Percentiles rank a stretch among this genome's conserved stretches.
These are phyloP conservation scores for Tagetes erecta DNA, from an alignment of 129 eudicot genomes.

Conservation along the genomic window DNA sequence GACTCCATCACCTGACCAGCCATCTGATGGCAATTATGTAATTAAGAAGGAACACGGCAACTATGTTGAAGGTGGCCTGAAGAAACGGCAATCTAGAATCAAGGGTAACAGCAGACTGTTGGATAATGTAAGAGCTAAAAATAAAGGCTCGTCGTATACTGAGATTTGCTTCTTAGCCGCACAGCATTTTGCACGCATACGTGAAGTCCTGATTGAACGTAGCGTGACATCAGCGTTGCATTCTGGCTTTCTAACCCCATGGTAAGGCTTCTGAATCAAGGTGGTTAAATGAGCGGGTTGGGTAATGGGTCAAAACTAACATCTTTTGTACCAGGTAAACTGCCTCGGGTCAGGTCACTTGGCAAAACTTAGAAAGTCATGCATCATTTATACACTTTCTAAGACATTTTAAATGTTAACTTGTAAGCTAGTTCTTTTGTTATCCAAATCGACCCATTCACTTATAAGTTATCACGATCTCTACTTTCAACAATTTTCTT, in stretches of 20 bases:
- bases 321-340: not conserved
- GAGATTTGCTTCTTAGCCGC: conserved; percentile 80
- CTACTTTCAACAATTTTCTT: not conserved
- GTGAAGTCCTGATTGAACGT: conserved; percentile 78
- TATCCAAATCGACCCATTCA: not conserved
- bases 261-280: conserved; percentile 33
- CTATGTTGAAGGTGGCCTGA: conserved; percentile 63
- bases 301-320: not conserved
- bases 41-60: conserved; percentile 68
- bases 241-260: conserved; percentile 83
- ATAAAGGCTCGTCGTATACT: conserved; percentile 63
- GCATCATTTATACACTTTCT: too few relatives aligned
- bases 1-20: conserved; percentile 89
- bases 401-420: too few relatives aligned
- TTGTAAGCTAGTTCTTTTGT: too few relatives aligned
- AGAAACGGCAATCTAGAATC: conserved; percentile 60
- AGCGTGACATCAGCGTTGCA: conserved; percentile 80
- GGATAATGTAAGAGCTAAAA: conserved; percentile 45
- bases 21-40: conserved; percentile 50
- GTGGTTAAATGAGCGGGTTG: too few relatives aligned
- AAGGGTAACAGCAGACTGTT: conserved; percentile 40
- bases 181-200: conserved; percentile 82
- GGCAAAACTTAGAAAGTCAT: too few relatives aligned
- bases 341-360: too few relatives aligned
- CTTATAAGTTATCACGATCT: too few relatives aligned